phyloP scores from a whole-genome alignment of 2,329 filamentous ascomycete species.

The Coniochaeta ligniaria region DNA sequence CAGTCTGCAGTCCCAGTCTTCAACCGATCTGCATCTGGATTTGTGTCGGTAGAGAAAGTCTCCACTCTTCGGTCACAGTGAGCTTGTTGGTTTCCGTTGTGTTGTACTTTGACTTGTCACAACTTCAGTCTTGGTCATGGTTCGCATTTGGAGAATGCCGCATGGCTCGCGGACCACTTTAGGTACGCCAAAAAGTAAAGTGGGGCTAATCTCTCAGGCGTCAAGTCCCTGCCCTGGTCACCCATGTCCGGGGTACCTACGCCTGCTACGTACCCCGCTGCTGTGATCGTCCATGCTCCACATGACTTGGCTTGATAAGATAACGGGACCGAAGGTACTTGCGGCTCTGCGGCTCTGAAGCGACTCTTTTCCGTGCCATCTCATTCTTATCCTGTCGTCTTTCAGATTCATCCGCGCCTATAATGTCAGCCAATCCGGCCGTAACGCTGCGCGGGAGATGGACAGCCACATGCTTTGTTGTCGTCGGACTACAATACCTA shows the following conservation, averaged over 20 bases:
- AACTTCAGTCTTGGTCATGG: not conserved
- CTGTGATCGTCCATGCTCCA: no score
- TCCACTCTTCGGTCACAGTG: not conserved
- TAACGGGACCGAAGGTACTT: no score
- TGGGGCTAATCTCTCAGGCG: no score
- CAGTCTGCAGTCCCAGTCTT: not conserved
- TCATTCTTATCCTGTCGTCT: not conserved
- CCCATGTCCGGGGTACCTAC: no score
- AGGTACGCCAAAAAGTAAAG: no score
- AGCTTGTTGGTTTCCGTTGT: not conserved
- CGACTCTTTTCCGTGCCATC: not conserved
- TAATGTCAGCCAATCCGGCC: not conserved
- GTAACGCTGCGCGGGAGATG: not conserved
- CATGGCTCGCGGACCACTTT: no score
- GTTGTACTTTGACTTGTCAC: not conserved
- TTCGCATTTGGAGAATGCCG: no score
- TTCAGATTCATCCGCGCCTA: not conserved
- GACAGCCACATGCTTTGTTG: not conserved
- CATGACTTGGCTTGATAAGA: no score
- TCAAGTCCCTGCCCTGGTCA: no score
- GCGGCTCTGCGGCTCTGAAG: not conserved
- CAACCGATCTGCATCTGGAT: not conserved
- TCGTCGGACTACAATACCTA: not conserved
- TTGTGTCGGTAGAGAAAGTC: not conserved
- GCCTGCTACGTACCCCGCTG: no score